These are phyloP conservation scores for Parasitella parasitica DNA, from an alignment of 371 early-diverging fungal species.

Conservation along the genomic window DNA sequence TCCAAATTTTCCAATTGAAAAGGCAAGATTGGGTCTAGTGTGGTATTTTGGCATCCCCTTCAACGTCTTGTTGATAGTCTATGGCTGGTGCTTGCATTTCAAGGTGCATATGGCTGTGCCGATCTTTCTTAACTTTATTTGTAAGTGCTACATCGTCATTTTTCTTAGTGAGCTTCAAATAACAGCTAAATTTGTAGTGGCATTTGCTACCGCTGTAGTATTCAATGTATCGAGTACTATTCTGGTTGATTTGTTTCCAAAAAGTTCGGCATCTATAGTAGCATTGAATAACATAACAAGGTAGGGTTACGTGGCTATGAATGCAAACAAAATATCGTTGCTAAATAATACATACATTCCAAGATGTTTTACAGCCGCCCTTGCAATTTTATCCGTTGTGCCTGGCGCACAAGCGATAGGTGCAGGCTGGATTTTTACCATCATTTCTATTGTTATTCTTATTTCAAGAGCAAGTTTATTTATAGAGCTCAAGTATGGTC, in stretches of 20 bases:
- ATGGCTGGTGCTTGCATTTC: slow-evolving; percentile 39
- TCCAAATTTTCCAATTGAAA: slow-evolving; percentile 36
- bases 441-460: slow-evolving; percentile 30
- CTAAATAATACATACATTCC: not conserved
- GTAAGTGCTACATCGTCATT: slow-evolving; percentile 28
- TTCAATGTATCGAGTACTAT: slow-evolving; percentile 40
- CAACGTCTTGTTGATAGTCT: slow-evolving; percentile 27
- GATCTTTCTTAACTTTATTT: slow-evolving; percentile 27
- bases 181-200: slow-evolving; percentile 20
- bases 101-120: slow-evolving; percentile 29
- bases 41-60: slow-evolving; percentile 38
- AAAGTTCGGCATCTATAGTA: slow-evolving; percentile 38
- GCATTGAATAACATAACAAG: slow-evolving; percentile 39
- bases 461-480: slow-evolving; percentile 27
- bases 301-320: too few species aligned
- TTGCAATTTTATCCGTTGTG: slow-evolving; percentile 22
- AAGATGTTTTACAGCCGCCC: slow-evolving; percentile 39
- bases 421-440: slow-evolving; percentile 39
- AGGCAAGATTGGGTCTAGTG: slow-evolving; percentile 30
- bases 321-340: too few species aligned
- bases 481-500: slow-evolving; percentile 32
- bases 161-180: not conserved
- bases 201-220: slow-evolving; percentile 26
- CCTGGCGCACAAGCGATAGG: slow-evolving; percentile 31
- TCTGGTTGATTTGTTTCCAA: slow-evolving; percentile 44